Conservation (phyloP, 2,329 filamentous ascomycete species). For the Niveomyces coronatus region DNA sequence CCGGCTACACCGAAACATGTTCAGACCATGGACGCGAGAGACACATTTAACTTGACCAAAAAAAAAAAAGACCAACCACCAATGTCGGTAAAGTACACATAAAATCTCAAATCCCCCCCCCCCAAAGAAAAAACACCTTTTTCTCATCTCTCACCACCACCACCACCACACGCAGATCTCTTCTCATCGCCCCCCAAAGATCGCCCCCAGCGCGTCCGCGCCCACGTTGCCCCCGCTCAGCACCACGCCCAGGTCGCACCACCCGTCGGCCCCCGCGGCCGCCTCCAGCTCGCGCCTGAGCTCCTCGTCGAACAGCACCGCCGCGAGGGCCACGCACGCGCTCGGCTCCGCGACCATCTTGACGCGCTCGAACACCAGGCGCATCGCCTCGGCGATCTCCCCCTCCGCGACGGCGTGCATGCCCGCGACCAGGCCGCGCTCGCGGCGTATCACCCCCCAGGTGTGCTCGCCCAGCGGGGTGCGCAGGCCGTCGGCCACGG, state of each 20-base stretch:
- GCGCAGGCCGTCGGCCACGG: slow-evolving; percentile 79
- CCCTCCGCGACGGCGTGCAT: slow-evolving; percentile 70
- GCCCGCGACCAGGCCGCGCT: slow-evolving; percentile 56
- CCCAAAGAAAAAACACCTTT: too few relatives aligned
- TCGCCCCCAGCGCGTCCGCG: slow-evolving; percentile 39
- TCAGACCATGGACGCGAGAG: too few relatives aligned
- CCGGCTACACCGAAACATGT: too few relatives aligned
- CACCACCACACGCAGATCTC: too few relatives aligned
- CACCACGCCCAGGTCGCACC: slow-evolving; percentile 56
- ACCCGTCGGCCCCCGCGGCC: slow-evolving; percentile 62
- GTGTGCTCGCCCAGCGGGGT: slow-evolving; percentile 70
- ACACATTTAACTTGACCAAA: too few relatives aligned
- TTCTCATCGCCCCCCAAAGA: too few relatives aligned
- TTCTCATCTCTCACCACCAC: too few relatives aligned
- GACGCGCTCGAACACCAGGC: slow-evolving; percentile 72
- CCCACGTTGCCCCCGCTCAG: slow-evolving; percentile 52
- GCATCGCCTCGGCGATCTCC: slow-evolving; percentile 68
- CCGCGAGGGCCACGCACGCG: slow-evolving; percentile 73
- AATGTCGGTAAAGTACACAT: too few relatives aligned
- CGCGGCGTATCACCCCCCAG: slow-evolving; percentile 62
- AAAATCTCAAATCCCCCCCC: too few relatives aligned
- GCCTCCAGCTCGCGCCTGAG: slow-evolving; percentile 61
- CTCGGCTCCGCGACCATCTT: slow-evolving; percentile 89
- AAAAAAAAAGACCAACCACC: too few relatives aligned
- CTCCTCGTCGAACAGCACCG: slow-evolving; percentile 74